A percentile compares a stretch with the other conserved stretches of the same genome.
Evolutionary conservation across 73 alveolate species (phyloP).

Genomic region (Paramecium sonneborni): DNA sequence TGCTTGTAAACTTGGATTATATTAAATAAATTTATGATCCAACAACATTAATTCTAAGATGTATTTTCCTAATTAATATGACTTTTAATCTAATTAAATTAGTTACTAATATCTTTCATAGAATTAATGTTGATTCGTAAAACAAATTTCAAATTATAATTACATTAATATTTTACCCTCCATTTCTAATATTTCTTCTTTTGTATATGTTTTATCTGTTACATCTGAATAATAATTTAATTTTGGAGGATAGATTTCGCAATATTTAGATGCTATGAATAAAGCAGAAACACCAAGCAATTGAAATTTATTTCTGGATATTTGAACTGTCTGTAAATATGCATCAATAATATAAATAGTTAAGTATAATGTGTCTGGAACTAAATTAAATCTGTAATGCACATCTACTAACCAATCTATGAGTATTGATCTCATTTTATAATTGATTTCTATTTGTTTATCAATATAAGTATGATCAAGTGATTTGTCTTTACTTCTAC

Average conservation of each 20-base stretch:
- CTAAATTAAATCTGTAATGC: constrained; percentile 71
- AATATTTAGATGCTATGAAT: constrained; percentile 86
- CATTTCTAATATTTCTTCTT: constrained; percentile 75
- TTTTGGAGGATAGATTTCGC: constrained; percentile 85
- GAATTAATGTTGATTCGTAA: constrained; percentile 72
- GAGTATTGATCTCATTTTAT: constrained; percentile 82
- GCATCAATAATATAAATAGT: constrained; percentile 77
- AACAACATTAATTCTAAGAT: constrained; percentile 71
- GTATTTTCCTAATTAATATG: constrained; percentile 72
- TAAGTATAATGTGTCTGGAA: constrained; percentile 77
- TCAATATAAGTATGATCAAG: constrained; percentile 36
- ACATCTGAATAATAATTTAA: constrained; percentile 79
- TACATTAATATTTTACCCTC: constrained; percentile 78
- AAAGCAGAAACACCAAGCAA: constrained; percentile 84
- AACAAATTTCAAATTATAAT: constrained; percentile 77
- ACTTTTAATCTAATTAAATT: constrained; percentile 67
- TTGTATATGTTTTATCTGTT: constrained; percentile 78
- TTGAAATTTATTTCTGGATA: constrained; percentile 74
- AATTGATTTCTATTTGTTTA: constrained; percentile 71
- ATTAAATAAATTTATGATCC: constrained; percentile 70
- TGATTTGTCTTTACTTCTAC: not conserved
- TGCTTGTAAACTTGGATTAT: constrained; percentile 71
- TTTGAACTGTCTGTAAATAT: constrained; percentile 62
- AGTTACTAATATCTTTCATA: constrained; percentile 70
- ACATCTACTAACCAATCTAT: constrained; percentile 87